Evolutionary conservation across 2,329 filamentous ascomycete species (phyloP).

Genomic region (Diplodia sapinea): DNA sequence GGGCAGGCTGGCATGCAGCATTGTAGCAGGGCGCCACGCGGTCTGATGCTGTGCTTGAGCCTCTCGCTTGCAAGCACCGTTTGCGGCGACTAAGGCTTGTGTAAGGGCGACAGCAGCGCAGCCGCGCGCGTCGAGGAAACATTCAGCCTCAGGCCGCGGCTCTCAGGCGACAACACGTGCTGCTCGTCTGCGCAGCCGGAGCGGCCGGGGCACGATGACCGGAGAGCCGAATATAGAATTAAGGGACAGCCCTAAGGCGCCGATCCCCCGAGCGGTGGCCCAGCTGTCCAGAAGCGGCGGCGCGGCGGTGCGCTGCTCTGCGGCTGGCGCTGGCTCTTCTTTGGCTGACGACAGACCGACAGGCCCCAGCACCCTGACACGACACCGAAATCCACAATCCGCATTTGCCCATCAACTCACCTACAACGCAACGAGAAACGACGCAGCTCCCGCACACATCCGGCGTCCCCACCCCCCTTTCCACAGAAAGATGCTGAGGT

Average conservation of each 20-base stretch:
- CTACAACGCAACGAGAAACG: not conserved
- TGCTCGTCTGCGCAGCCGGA: not conserved
- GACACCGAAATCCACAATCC: slow-evolving; percentile 9
- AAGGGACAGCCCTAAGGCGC: slow-evolving; percentile 28
- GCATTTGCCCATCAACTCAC: not conserved
- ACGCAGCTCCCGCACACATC: not conserved
- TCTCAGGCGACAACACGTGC: slow-evolving; percentile 6
- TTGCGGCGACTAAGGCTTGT: not conserved
- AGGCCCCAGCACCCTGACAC: slow-evolving; percentile 25
- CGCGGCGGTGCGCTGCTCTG: not conserved
- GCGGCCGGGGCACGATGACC: not conserved
- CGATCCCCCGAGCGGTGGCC: slow-evolving; percentile 21
- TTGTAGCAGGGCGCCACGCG: not conserved
- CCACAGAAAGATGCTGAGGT: slow-evolving; percentile 21
- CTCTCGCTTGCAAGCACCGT: slow-evolving; percentile 7
- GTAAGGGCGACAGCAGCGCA: not conserved
- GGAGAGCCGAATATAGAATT: slow-evolving; percentile 20
- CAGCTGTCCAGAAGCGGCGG: slow-evolving; percentile 20
- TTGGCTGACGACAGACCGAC: slow-evolving; percentile 20
- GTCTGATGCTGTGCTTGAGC: not conserved
- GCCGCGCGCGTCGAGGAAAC: not conserved
- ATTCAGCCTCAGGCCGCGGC: no score
- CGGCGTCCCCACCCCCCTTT: not conserved
- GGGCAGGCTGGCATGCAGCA: slow-evolving; percentile 13
- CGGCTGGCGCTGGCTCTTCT: not conserved